Conservation (phyloP, 176 grass and related monocot genomes). For the Oryza coarctata region DNA sequence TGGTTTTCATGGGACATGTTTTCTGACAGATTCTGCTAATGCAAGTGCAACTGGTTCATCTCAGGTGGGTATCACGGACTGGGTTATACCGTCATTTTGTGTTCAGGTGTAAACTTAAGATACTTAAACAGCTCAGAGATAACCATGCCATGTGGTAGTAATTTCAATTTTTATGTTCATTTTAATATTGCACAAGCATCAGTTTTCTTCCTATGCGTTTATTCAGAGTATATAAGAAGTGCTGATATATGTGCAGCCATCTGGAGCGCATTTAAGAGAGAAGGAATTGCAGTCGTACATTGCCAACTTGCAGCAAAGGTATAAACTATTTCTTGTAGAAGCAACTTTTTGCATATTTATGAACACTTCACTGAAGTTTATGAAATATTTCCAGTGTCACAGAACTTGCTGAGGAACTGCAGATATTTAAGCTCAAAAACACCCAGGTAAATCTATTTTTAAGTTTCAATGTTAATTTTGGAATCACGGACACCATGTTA, state of each 20-base stretch:
- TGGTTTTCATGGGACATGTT: constrained; percentile 32
- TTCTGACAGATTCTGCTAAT: constrained; percentile 46
- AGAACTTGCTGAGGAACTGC: constrained; percentile 68
- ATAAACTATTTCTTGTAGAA: background rate
- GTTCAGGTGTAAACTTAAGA: constrained; percentile 27
- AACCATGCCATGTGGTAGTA: background rate
- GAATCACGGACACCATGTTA: background rate
- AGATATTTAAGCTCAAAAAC: constrained; percentile 61
- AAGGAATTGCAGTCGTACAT: constrained; percentile 71
- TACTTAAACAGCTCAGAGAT: constrained; percentile 1
- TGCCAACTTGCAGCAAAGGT: constrained; percentile 72
- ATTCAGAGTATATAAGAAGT: background rate
- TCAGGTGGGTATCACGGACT: constrained; percentile 49
- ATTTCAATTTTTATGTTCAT: background rate
- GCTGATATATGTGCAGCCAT: constrained; percentile 48
- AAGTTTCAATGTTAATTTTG: background rate
- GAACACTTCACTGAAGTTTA: constrained; percentile 23
- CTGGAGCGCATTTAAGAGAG: constrained; percentile 48
- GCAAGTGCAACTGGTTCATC: constrained; percentile 42
- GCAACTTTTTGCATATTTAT: background rate
- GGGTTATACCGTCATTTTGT: background rate
- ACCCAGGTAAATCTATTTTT: constrained; percentile 45
- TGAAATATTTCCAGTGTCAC: constrained; percentile 49
- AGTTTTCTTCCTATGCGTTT: background rate
- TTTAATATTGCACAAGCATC: background rate